Conservation (phyloP, 2,329 filamentous ascomycete genomes). For the Aspergillus thermomutatus region DNA sequence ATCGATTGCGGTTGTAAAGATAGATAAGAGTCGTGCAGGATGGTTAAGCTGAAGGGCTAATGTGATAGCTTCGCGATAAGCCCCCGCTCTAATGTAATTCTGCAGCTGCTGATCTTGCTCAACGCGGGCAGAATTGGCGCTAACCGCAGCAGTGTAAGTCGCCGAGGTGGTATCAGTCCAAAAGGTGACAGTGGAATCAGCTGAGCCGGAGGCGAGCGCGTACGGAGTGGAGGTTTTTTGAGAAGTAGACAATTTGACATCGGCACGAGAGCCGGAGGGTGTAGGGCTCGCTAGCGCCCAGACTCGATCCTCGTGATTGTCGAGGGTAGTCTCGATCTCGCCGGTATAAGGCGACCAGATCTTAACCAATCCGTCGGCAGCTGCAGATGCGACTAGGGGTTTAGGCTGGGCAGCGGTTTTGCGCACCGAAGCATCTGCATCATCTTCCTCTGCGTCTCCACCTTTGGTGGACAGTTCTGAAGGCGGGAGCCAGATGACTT, state of each 20-base stretch:
- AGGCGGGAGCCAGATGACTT: conserved; percentile 79
- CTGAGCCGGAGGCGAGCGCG: conserved; percentile 82
- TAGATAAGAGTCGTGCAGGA: conserved; percentile 75
- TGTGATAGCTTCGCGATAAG: conserved; percentile 89
- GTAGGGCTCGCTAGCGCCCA: conserved; percentile 78
- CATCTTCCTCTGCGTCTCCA: conserved; percentile 33
- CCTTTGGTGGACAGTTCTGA: conserved; percentile 34
- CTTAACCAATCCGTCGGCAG: conserved; percentile 92
- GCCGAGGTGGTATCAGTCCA: conserved; percentile 88
- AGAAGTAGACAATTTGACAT: conserved; percentile 28
- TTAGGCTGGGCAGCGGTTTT: conserved; percentile 30
- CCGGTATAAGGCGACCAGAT: conserved; percentile 88
- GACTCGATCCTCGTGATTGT: conserved; percentile 95
- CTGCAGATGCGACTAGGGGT: conserved; percentile 69
- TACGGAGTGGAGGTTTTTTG: conserved; percentile 46
- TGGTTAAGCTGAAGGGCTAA: conserved; percentile 92
- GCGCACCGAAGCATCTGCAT: conserved; percentile 25
- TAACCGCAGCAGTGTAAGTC: conserved; percentile 71
- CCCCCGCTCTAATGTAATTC: conserved; percentile 84
- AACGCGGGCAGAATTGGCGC: conserved; percentile 72
- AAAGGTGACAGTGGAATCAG: conserved; percentile 89
- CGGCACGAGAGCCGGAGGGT: conserved; percentile 31
- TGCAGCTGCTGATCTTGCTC: conserved; percentile 93
- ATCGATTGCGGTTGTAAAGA: conserved; percentile 78
- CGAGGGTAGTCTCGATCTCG: conserved; percentile 82